A percentile compares a stretch with the other conserved stretches of the same genome.
Evolutionary conservation across 164 flowering plant species (phyloP).

Genomic region (Stephania cephalantha): DNA sequence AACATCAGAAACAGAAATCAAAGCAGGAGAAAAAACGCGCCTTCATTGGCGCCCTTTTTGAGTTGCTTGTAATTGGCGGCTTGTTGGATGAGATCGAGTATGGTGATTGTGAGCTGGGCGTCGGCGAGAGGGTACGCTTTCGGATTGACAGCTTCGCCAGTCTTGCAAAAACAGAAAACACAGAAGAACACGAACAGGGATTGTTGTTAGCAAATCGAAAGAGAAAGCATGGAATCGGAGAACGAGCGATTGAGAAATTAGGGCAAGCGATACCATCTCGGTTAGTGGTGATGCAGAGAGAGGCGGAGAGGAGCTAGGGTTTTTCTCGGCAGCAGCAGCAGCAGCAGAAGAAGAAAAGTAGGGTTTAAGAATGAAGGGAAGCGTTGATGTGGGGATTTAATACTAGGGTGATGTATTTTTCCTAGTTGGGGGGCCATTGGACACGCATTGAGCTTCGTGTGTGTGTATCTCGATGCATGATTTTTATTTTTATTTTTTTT

Average conservation of each 20-base stretch:
- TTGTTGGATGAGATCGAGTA: conserved; percentile 26
- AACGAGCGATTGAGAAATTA: no score
- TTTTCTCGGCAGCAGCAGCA: neutral
- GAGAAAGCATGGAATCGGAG: neutral
- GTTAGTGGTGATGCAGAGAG: neutral
- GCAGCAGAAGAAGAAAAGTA: neutral
- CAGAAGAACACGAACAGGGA: neutral
- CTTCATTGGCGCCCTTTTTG: conserved; percentile 35
- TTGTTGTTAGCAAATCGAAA: neutral
- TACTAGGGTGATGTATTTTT: no score
- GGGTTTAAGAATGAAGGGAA: neutral
- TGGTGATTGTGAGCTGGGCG: conserved; percentile 24
- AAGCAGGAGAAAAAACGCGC: conserved; percentile 10
- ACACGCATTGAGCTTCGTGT: no score
- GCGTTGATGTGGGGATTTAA: neutral
- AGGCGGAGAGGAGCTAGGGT: neutral
- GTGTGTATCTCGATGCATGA: no score
- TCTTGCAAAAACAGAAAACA: conserved; percentile 12
- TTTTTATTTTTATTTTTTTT: no score
- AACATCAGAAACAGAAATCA: neutral
- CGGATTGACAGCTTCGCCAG: conserved; percentile 22
- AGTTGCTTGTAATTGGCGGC: conserved; percentile 33
- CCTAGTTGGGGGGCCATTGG: no score
- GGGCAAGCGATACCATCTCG: neutral
- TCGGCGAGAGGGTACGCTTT: conserved; percentile 29